These are phyloP conservation scores for Boletus edulis DNA, from an alignment of 768 basidiomycete species.

Conservation along the genomic window DNA sequence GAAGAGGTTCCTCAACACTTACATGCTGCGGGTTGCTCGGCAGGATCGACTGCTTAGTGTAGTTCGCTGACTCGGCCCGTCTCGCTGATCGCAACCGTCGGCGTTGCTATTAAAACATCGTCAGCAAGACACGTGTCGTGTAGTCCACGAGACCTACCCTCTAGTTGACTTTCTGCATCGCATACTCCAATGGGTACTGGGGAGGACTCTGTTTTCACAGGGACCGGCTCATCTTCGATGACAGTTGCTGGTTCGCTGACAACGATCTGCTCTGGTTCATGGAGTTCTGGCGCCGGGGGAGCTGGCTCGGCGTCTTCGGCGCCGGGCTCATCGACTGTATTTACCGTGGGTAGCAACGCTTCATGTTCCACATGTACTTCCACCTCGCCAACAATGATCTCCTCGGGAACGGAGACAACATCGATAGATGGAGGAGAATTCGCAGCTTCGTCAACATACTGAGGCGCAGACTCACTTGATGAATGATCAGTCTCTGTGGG, in stretches of 20 bases:
- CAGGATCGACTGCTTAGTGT: background rate
- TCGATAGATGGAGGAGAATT: background rate
- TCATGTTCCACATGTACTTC: background rate
- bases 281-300: background rate
- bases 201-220: background rate
- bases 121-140: background rate
- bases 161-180: background rate
- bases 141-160: background rate
- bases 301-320: background rate
- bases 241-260: background rate
- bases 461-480: constrained; percentile 6
- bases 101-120: background rate
- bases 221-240: background rate
- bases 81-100: background rate
- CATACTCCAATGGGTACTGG: background rate
- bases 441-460: constrained; percentile 6
- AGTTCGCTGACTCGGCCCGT: background rate
- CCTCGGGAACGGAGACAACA: background rate
- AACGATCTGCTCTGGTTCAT: background rate
- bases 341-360: background rate
- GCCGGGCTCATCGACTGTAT: background rate
- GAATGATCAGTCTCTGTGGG: constrained; percentile 1
- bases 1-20: constrained; percentile 5
- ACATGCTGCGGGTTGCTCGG: constrained; percentile 1
- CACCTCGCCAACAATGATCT: background rate